Percentiles rank a stretch among this genome's conserved stretches.
Conservation (phyloP, 2,329 filamentous ascomycete species). For the Knoxdaviesia capensis region DNA sequence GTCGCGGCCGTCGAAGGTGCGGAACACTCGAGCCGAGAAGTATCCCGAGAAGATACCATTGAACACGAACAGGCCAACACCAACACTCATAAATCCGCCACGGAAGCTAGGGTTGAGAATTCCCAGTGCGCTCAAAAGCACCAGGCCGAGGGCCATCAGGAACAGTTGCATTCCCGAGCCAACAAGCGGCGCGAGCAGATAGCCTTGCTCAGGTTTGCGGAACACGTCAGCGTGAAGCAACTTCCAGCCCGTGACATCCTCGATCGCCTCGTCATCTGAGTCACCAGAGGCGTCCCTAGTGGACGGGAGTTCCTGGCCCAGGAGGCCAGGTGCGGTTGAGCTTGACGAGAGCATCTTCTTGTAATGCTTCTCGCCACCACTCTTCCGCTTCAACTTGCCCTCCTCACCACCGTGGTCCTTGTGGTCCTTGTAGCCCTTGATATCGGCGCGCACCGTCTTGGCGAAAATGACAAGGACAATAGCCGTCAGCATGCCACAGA, state of each 20-base stretch:
- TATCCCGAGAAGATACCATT: constrained; percentile 74
- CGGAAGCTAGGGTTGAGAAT: constrained; percentile 72
- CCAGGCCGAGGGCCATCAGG: constrained; percentile 57
- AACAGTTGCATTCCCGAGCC: constrained; percentile 76
- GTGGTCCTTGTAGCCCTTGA: constrained; percentile 52
- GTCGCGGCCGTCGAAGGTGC: constrained; percentile 57
- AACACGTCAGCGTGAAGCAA: constrained; percentile 78
- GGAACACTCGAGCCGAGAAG: constrained; percentile 67
- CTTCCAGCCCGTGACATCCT: constrained; percentile 79
- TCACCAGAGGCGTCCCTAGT: constrained; percentile 29
- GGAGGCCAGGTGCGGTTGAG: constrained; percentile 19
- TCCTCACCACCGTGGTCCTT: constrained; percentile 31
- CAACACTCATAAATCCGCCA: constrained; percentile 76
- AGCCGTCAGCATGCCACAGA: constrained; percentile 58
- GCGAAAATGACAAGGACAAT: constrained; percentile 66
- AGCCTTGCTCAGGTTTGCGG: constrained; percentile 47
- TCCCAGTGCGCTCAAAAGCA: constrained; percentile 54
- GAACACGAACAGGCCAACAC: constrained; percentile 63
- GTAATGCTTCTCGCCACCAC: constrained; percentile 28
- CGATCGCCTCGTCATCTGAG: constrained; percentile 46
- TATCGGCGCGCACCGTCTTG: constrained; percentile 58
- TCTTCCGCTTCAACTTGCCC: constrained; percentile 30
- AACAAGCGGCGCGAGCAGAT: constrained; percentile 58
- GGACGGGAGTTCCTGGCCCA: constrained; percentile 35
- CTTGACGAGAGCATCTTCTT: no score